Percentiles rank a stretch among this genome's conserved stretches.
These are phyloP conservation scores for Pachysolen tannophilus DNA, from an alignment of 805 yeast genomes.

Conservation along the genomic window DNA sequence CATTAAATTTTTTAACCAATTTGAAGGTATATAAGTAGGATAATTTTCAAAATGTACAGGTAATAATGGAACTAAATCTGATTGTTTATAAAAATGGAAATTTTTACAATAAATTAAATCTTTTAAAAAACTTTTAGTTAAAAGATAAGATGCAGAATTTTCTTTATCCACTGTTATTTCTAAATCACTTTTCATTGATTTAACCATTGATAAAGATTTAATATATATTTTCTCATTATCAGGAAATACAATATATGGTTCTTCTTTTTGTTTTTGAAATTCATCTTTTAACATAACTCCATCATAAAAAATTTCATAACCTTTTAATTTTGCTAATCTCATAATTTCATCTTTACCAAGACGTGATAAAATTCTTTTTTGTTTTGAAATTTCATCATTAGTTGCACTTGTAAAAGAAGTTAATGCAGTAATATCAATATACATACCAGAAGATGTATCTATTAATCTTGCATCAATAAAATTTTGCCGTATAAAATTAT, in stretches of 20 bases:
- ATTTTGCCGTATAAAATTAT: conserved; percentile 43
- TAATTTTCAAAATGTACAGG: conserved; percentile 54
- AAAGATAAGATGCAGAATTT: too few species aligned
- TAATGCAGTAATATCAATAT: conserved; percentile 35
- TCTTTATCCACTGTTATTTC: too few species aligned
- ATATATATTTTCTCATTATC: too few species aligned
- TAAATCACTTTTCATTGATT: too few species aligned
- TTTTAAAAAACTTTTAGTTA: too few species aligned
- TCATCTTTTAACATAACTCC: too few species aligned
- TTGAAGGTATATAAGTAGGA: conserved; percentile 35
- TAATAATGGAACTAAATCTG: conserved; percentile 45
- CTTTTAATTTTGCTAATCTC: conserved; percentile 1
- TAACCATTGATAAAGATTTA: too few species aligned
- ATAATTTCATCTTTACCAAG: background rate
- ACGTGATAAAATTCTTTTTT: background rate
- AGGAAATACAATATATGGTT: too few species aligned
- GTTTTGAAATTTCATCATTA: background rate
- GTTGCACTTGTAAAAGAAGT: conserved; percentile 1
- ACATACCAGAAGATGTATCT: conserved; percentile 39
- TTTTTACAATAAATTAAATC: conserved; percentile 40
- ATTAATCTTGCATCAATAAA: conserved; percentile 48
- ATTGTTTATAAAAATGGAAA: conserved; percentile 42
- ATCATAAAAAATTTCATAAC: background rate
- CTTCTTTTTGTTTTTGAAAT: too few species aligned
- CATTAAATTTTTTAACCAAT: conserved; percentile 23